phyloP scores from a whole-genome alignment of 768 basidiomycete genomes.

The Trametes sanguinea region DNA sequence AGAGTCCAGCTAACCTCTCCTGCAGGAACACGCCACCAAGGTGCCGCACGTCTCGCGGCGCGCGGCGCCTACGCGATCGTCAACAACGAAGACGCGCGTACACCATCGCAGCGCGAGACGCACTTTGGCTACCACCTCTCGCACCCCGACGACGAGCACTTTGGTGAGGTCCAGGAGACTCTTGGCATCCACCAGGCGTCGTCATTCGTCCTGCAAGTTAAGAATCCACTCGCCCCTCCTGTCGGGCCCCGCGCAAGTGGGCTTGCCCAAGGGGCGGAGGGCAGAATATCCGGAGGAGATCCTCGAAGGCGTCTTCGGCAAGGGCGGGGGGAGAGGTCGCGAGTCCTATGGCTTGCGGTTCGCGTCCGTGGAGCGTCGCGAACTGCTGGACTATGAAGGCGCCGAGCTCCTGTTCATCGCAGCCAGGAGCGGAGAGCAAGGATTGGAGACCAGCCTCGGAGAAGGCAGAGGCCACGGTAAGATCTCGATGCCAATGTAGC shows the following conservation, averaged over 20 bases:
- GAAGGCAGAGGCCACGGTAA: slow-evolving; percentile 54
- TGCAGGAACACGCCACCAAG: slow-evolving; percentile 51
- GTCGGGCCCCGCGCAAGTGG: slow-evolving; percentile 34
- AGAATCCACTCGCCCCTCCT: slow-evolving; percentile 56
- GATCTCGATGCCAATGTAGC: slow-evolving; percentile 11
- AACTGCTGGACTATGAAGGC: slow-evolving; percentile 56
- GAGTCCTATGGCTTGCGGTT: slow-evolving; percentile 53
- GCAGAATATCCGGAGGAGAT: slow-evolving; percentile 50
- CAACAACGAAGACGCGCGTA: slow-evolving; percentile 45
- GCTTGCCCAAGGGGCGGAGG: slow-evolving; percentile 34
- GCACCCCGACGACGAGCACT: slow-evolving; percentile 43
- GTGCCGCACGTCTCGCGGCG: slow-evolving; percentile 52
- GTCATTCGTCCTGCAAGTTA: slow-evolving; percentile 61
- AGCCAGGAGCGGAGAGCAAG: slow-evolving; percentile 48
- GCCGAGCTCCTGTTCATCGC: slow-evolving; percentile 58
- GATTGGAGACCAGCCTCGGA: slow-evolving; percentile 51
- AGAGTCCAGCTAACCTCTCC: background rate
- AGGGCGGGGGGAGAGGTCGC: slow-evolving; percentile 41
- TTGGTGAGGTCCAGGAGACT: slow-evolving; percentile 56
- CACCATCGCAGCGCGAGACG: slow-evolving; percentile 49
- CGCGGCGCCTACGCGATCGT: slow-evolving; percentile 63
- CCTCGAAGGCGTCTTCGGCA: slow-evolving; percentile 51
- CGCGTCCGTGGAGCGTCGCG: slow-evolving; percentile 49
- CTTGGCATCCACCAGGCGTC: slow-evolving; percentile 56
- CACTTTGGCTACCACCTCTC: slow-evolving; percentile 63